Conservation (phyloP, 208 protist genomes). For the Leishmania turanica region DNA sequence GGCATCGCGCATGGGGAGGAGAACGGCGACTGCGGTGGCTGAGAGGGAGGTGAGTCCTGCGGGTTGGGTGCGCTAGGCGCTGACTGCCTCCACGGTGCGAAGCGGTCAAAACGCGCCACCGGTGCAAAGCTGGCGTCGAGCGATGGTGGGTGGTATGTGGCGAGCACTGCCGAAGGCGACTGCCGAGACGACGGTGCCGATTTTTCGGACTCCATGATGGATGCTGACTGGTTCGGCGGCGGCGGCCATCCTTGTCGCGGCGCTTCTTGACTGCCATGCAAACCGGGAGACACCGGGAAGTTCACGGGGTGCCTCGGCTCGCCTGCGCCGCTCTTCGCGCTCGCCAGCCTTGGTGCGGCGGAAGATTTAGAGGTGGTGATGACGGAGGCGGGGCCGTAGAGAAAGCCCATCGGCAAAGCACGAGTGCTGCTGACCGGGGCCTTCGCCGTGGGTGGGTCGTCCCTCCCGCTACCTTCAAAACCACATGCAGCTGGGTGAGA, state of each 20-base stretch:
- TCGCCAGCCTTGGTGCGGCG: background rate
- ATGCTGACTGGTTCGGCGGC: background rate
- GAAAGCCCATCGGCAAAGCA: background rate
- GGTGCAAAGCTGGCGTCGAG: background rate
- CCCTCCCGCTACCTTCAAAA: background rate
- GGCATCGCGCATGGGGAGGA: background rate
- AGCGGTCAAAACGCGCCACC: background rate
- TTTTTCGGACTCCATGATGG: background rate
- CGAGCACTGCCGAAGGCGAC: background rate
- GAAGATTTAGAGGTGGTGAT: background rate
- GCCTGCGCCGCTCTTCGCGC: background rate
- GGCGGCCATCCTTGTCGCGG: background rate
- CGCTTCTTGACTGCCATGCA: background rate
- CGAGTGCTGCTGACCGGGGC: background rate
- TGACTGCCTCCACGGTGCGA: background rate
- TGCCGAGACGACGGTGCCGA: background rate
- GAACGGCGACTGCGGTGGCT: background rate
- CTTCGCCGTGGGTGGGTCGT: background rate
- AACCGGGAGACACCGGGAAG: background rate
- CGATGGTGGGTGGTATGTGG: background rate
- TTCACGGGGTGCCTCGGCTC: background rate
- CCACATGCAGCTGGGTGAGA: background rate
- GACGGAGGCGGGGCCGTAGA: background rate
- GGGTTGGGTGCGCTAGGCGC: background rate
- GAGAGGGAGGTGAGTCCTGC: background rate